Base-by-base conservation (phyloP, 495 filamentous ascomycete species). In the Penicillium subrubescens region DNA sequence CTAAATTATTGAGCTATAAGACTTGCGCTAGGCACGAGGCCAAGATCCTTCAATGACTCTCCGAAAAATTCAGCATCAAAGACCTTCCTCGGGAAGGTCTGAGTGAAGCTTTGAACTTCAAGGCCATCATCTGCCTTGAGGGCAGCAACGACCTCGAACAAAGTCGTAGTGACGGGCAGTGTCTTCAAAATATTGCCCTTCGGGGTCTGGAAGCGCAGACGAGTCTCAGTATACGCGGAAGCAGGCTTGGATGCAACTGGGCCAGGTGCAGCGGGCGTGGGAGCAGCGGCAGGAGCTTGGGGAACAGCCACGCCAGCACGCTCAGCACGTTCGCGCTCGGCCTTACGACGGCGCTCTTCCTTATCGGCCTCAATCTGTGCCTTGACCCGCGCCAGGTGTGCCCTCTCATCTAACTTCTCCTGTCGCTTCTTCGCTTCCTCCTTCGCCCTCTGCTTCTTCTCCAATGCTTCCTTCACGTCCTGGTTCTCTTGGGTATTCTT, bases 311-410 rank as follows among this genome's bases (percentile, higher is more conserved):
- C 79, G 34, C 94, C 95, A 59, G 92, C 92, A 21, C 96, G 83
- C 62, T 87, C 86, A 5, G 94, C 94, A 73, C 91, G 94, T 72
- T 92, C 91, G 56, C 86, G 80, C 71, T 97, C 96, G 39, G 91
- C 88, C 69, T 91, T 92, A 63, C 89, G 82, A 57, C 89, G 88
- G 50, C 96, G 86, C 66, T 92, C 91, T 63, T 90, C 90, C 79
- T 92, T 96, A 77, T 97, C 92, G 11, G 91, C 93, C 60, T 92
- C 92, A 50, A 99, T 97, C 81, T 90, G 92, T 56, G 92, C 93
- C 79, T 92, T 90, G 72, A 97, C 92, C 34, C 89, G 86, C 78
- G 89, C 90, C 79, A 93, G 94, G 6, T 93, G 94, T 50, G 90
- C 91, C 41, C 90, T 73, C n/a, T 98, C 95, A 7, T 90, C 92